Conservation (phyloP, 2,329 filamentous ascomycete genomes). For the Colletotrichum sp. region DNA sequence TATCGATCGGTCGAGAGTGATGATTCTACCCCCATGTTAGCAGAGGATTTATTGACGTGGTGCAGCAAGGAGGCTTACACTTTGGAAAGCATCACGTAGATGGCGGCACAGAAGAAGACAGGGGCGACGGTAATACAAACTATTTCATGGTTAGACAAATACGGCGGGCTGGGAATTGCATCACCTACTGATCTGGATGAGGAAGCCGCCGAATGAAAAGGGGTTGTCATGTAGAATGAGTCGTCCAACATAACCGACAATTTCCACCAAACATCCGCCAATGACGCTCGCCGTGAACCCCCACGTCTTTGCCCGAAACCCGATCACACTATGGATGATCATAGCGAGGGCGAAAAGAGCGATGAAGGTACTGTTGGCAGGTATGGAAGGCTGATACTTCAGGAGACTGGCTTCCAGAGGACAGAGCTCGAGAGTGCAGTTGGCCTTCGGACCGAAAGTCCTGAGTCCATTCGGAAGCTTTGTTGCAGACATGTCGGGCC, state of each 20-base stretch:
- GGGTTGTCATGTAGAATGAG: conserved; percentile 61
- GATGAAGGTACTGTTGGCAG: conserved; percentile 40
- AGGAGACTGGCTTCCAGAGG: conserved; percentile 44
- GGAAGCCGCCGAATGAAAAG: conserved; percentile 61
- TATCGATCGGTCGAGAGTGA: conserved; percentile 27
- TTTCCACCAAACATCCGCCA: conserved; percentile 58
- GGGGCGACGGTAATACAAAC: conserved; percentile 35
- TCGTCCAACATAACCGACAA: conserved; percentile 66
- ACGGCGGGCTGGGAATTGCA: rapidly evolving
- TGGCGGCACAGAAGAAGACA: conserved; percentile 30
- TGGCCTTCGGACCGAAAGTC: conserved; percentile 44
- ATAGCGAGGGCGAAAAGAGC: conserved; percentile 47
- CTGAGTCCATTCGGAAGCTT: conserved; percentile 20
- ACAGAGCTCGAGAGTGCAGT: conserved; percentile 52
- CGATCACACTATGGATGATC: conserved; percentile 43
- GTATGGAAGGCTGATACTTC: conserved; percentile 43
- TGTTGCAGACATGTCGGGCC: not conserved
- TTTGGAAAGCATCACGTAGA: conserved; percentile 29
- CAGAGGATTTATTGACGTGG: not conserved
- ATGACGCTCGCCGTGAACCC: conserved; percentile 54
- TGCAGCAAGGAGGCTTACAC: conserved; percentile 19
- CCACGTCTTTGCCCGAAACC: conserved; percentile 45
- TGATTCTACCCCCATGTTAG: conserved; percentile 14
- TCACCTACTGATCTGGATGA: conserved; percentile 61
- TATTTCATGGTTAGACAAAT: not conserved